Evolutionary conservation across 495 filamentous ascomycete genomes (phyloP).

Genomic region (Xylaria castorea): DNA sequence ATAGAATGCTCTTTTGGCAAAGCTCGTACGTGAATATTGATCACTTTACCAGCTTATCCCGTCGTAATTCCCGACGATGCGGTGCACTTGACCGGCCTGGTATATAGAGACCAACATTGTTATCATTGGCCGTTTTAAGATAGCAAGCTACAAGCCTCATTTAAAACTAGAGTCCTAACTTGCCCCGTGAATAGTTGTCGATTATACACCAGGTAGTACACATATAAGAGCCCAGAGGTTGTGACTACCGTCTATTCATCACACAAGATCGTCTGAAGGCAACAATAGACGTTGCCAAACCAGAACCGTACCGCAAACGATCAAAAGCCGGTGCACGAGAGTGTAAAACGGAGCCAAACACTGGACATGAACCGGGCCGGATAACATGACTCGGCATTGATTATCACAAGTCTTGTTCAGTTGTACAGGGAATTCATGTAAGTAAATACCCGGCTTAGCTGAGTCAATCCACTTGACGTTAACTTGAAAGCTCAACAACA

Average conservation of each 20-base stretch:
- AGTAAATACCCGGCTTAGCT: slow-evolving; percentile 10
- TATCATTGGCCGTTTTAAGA: background rate
- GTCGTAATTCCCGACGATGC: background rate
- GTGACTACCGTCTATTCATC: background rate
- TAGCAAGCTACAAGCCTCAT: background rate
- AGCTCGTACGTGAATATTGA: background rate
- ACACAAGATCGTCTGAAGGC: background rate
- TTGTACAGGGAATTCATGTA: background rate
- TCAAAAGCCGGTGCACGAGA: background rate
- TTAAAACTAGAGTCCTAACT: background rate
- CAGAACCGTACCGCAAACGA: background rate
- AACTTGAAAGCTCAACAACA: background rate
- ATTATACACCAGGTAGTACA: background rate
- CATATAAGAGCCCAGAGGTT: background rate
- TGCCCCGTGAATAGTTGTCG: background rate
- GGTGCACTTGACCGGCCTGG: background rate
- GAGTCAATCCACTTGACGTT: background rate
- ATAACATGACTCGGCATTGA: background rate
- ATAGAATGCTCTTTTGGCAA: background rate
- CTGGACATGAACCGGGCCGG: background rate
- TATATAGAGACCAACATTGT: background rate
- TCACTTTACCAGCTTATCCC: background rate
- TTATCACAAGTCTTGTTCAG: background rate
- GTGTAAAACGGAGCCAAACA: background rate
- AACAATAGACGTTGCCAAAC: background rate